These are phyloP conservation scores for Bretschneidera sinensis DNA, from an alignment of 345 rosid species.

Conservation along the genomic window DNA sequence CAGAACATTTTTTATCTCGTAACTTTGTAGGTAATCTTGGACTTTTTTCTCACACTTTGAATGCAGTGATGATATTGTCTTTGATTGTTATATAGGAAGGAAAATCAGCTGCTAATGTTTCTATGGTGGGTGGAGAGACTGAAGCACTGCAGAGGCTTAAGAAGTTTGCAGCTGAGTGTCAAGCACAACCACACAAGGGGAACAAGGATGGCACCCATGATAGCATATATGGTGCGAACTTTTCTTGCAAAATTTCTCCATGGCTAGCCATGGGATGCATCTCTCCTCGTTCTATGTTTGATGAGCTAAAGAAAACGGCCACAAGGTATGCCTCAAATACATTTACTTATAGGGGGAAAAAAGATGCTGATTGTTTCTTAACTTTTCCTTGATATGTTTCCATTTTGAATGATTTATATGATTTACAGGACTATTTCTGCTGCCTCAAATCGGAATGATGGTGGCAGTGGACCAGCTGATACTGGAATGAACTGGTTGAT, in stretches of 20 bases:
- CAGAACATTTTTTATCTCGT: not conserved
- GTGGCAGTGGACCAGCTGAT: conserved; percentile 39
- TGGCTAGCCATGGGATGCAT: conserved; percentile 90
- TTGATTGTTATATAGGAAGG: conserved; percentile 46
- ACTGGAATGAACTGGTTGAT: conserved; percentile 73
- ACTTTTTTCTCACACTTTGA: too few species aligned
- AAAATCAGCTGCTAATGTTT: conserved; percentile 38
- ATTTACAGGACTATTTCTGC: conserved; percentile 30
- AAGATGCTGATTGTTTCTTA: not conserved
- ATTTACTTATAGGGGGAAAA: not conserved
- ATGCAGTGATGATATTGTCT: too few species aligned
- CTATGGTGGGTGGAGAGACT: conserved; percentile 95
- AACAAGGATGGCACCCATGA: conserved; percentile 42
- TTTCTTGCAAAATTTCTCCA: conserved; percentile 94
- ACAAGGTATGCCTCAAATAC: conserved; percentile 32
- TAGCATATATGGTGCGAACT: conserved; percentile 84
- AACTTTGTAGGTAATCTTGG: not conserved
- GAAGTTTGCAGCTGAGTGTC: conserved; percentile 77
- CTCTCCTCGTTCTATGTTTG: conserved; percentile 89
- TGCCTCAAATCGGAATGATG: conserved; percentile 23
- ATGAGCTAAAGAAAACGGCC: conserved; percentile 84
- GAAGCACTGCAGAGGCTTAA: conserved; percentile 78
- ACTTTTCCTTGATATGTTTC: not conserved
- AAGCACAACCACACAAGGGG: conserved; percentile 68
- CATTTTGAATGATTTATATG: too few species aligned